Conservation (phyloP, 2,329 filamentous ascomycete species). For the Zymoseptoria passerinii region DNA sequence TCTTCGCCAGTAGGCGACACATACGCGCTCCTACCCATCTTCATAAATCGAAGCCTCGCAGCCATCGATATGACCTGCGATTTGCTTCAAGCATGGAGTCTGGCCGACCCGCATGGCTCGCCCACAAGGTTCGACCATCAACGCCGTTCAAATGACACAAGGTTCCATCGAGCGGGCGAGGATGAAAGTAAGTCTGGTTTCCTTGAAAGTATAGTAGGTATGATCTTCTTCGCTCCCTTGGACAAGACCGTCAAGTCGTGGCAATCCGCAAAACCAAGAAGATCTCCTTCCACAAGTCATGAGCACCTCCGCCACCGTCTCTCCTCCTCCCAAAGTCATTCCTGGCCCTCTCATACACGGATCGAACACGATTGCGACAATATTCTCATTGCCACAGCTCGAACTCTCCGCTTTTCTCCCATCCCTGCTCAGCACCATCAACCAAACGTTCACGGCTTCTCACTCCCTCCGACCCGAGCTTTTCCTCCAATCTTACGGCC, state of each 20-base stretch:
- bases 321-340: background rate
- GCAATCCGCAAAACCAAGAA: background rate
- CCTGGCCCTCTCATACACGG: conserved; percentile 3
- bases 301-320: background rate
- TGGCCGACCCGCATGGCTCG: background rate
- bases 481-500: background rate
- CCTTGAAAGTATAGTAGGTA: too few species aligned
- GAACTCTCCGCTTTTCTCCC: conserved; percentile 5
- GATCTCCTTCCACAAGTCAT: background rate
- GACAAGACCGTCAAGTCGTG: background rate
- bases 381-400: conserved; percentile 7
- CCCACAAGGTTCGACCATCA: background rate
- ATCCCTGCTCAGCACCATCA: conserved; percentile 8
- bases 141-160: background rate
- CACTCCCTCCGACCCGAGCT: conserved; percentile 8
- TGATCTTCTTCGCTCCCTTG: background rate
- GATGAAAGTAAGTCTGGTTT: background rate
- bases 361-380: conserved; percentile 1
- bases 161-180: background rate
- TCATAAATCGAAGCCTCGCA: background rate
- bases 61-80: background rate
- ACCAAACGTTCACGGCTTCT: conserved; percentile 6
- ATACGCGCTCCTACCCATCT: background rate
- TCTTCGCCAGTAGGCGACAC: background rate
- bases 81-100: background rate